Conservation (phyloP, 371 early-diverging fungal species). For the Rhizopus delemar region DNA sequence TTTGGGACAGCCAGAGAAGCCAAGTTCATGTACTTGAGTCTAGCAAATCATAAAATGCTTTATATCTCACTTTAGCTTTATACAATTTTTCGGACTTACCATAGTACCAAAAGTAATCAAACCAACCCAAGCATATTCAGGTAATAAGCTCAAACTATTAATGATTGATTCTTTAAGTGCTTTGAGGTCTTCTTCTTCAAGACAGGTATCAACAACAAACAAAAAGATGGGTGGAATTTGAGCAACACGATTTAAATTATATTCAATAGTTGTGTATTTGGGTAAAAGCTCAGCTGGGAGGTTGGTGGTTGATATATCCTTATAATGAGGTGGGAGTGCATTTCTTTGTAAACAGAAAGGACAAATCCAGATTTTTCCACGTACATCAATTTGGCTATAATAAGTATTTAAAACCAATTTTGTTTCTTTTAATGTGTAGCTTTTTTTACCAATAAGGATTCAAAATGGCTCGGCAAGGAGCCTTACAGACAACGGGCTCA, state of each 20-base stretch:
- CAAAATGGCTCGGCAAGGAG: constrained; percentile 94
- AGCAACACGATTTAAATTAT: constrained; percentile 80
- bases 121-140: constrained; percentile 94
- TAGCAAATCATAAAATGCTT: constrained; percentile 23
- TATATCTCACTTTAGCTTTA: not conserved
- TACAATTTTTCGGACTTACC: constrained; percentile 55
- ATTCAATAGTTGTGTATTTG: constrained; percentile 97
- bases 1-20: constrained; percentile 93
- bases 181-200: constrained; percentile 94
- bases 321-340: constrained; percentile 98
- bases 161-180: constrained; percentile 94
- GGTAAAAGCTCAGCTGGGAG: constrained; percentile 96
- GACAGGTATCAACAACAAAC: constrained; percentile 98
- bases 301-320: constrained; percentile 93
- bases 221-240: constrained; percentile 94
- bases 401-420: not conserved
- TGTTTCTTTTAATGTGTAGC: not conserved
- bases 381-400: constrained; percentile 88
- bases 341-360: constrained; percentile 98
- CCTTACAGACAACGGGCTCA: constrained; percentile 97
- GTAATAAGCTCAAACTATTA: constrained; percentile 87
- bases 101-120: constrained; percentile 99
- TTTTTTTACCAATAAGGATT: constrained; percentile 93
- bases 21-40: constrained; percentile 94
- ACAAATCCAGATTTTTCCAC: constrained; percentile 98